Percentiles rank a stretch among this genome's conserved stretches.
These are phyloP conservation scores for Trypanosoma lewisi DNA, from an alignment of 208 protist genomes.

Conservation along the genomic window DNA sequence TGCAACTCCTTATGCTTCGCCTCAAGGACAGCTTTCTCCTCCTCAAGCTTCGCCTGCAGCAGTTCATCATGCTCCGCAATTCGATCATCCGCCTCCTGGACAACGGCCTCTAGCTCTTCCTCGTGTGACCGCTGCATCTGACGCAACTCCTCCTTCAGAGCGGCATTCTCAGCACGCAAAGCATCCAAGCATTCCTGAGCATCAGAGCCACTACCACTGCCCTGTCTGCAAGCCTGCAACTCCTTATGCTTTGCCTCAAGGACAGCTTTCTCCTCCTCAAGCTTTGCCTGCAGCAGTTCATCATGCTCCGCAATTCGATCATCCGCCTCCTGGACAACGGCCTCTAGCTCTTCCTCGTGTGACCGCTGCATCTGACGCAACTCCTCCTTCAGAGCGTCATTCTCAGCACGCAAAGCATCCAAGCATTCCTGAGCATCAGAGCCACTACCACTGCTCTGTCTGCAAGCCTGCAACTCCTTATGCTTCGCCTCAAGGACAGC, in stretches of 20 bases:
- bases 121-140: constrained; percentile 30
- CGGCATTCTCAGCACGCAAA: constrained; percentile 6
- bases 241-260: too few species aligned
- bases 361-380: constrained; percentile 14
- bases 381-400: constrained; percentile 14
- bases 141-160: constrained; percentile 17
- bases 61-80: constrained; percentile 52
- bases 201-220: too few species aligned
- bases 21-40: too few species aligned
- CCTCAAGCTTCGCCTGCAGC: constrained; percentile 29
- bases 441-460: too few species aligned
- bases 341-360: constrained; percentile 57
- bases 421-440: too few species aligned
- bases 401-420: constrained; percentile 11
- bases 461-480: too few species aligned
- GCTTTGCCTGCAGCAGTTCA: constrained; percentile 30
- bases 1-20: too few species aligned
- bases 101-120: constrained; percentile 51
- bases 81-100: constrained; percentile 43
- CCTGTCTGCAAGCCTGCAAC: too few species aligned
- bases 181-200: too few species aligned
- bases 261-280: constrained; percentile 30
- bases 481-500: too few species aligned
- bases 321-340: constrained; percentile 42
- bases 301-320: constrained; percentile 54